Conservation (phyloP, 2,329 filamentous ascomycete species). For the Aureobasidium uvarum region DNA sequence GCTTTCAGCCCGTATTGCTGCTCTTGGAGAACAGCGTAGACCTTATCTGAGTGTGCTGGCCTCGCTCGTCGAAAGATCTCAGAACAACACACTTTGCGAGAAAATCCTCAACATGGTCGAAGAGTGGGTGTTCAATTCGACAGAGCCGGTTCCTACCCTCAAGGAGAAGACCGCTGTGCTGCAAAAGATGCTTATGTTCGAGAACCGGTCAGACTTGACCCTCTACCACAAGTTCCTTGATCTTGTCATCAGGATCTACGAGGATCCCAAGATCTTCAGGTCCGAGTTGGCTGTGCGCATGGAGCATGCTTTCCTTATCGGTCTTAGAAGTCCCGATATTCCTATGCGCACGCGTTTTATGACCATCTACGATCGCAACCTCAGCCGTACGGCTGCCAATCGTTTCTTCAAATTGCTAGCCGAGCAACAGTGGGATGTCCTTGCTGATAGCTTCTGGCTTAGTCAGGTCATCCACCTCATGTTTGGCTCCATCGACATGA, state of each 20-base stretch:
- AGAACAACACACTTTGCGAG: slow-evolving; percentile 80
- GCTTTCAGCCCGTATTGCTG: slow-evolving; percentile 87
- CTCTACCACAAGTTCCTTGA: slow-evolving; percentile 92
- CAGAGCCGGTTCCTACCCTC: slow-evolving; percentile 91
- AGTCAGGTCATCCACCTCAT: slow-evolving; percentile 92
- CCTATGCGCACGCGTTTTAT: slow-evolving; percentile 98
- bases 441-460: slow-evolving; percentile 95
- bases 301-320: slow-evolving; percentile 97
- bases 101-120: slow-evolving; percentile 95
- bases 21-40: slow-evolving; percentile 82
- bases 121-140: slow-evolving; percentile 91
- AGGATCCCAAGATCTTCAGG: slow-evolving; percentile 90
- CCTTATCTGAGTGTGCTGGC: slow-evolving; percentile 95
- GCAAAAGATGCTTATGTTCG: slow-evolving; percentile 98
- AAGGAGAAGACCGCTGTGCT: slow-evolving; percentile 99
- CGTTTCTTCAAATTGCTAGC: slow-evolving; percentile 85
- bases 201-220: slow-evolving; percentile 75
- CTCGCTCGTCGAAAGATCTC: slow-evolving; percentile 90
- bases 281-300: slow-evolving; percentile 95
- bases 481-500: slow-evolving; percentile 85
- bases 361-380: slow-evolving; percentile 89
- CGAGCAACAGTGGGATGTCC: slow-evolving; percentile 94
- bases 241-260: slow-evolving; percentile 95
- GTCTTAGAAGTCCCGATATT: slow-evolving; percentile 86
- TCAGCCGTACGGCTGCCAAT: slow-evolving; percentile 88